phyloP scores from a whole-genome alignment of 1,139 yeast species.

The Yamadazyma blattariae region DNA sequence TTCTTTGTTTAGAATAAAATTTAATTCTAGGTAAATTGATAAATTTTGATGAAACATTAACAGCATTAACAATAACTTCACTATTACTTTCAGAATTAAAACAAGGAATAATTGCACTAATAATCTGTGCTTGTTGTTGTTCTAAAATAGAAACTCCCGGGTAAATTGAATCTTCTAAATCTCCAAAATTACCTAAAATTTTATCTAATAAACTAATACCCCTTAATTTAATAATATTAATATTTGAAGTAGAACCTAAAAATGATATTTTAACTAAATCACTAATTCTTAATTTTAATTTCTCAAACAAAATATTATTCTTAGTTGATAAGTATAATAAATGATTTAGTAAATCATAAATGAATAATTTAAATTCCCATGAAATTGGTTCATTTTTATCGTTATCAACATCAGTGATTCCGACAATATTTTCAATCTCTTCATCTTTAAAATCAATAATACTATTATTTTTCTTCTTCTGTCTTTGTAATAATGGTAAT shows the following conservation, averaged over 20 bases:
- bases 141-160: constrained; percentile 73
- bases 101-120: constrained; percentile 89
- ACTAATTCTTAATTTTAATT: constrained; percentile 52
- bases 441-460: constrained; percentile 42
- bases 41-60: constrained; percentile 76
- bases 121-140: constrained; percentile 93
- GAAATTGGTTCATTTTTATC: constrained; percentile 60
- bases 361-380: constrained; percentile 67
- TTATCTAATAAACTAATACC: constrained; percentile 63
- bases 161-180: constrained; percentile 69
- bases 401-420: constrained; percentile 21
- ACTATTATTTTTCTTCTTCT: constrained; percentile 34
- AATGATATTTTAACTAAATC: constrained; percentile 82
- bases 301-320: constrained; percentile 37
- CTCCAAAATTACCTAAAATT: constrained; percentile 47
- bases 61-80: constrained; percentile 72
- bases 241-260: constrained; percentile 74
- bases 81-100: constrained; percentile 74
- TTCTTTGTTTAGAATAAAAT: constrained; percentile 55
- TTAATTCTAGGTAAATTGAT: constrained; percentile 49
- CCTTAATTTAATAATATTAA: constrained; percentile 55
- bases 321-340: constrained; percentile 44
- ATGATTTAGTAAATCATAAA: constrained; percentile 56
- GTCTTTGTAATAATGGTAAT: constrained; percentile 43
- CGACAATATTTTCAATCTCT: constrained; percentile 45